These are phyloP conservation scores for Diplodia intermedia DNA, from an alignment of 2,329 filamentous ascomycete species.

Conservation along the genomic window DNA sequence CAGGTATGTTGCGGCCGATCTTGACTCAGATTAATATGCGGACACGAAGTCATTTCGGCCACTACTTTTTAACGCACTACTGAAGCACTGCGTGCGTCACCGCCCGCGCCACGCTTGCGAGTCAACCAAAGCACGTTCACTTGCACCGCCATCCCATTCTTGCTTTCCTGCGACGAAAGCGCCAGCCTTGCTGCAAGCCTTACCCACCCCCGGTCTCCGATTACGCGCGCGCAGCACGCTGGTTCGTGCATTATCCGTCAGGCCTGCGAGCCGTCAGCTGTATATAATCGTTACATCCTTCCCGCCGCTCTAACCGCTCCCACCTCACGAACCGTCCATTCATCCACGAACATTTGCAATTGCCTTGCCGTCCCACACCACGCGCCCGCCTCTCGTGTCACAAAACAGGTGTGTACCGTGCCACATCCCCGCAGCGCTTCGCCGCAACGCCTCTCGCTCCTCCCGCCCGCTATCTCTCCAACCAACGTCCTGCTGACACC, in stretches of 20 bases:
- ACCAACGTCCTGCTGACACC: not conserved
- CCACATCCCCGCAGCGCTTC: not conserved
- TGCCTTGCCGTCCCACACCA: not conserved
- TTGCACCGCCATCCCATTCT: not conserved
- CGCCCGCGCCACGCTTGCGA: conserved; percentile 1
- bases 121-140: not conserved
- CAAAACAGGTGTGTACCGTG: not conserved
- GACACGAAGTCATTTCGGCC: not conserved
- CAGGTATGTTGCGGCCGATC: too few species aligned
- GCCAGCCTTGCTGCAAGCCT: conserved; percentile 1
- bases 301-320: not conserved
- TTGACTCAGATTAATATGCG: too few species aligned
- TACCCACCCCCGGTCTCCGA: not conserved
- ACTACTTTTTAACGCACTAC: not conserved
- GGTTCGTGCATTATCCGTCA: not conserved
- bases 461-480: not conserved
- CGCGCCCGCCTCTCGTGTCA: not conserved
- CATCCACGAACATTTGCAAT: not conserved
- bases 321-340: not conserved
- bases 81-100: not conserved
- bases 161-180: not conserved
- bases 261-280: not conserved
- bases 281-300: conserved; percentile 3
- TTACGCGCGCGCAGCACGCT: not conserved
- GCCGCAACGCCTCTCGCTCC: not conserved